A percentile compares a stretch with the other conserved stretches of the same genome.
Evolutionary conservation across 352 stramenopile species (phyloP).

Genomic region (Globisporangium cystogenes): DNA sequence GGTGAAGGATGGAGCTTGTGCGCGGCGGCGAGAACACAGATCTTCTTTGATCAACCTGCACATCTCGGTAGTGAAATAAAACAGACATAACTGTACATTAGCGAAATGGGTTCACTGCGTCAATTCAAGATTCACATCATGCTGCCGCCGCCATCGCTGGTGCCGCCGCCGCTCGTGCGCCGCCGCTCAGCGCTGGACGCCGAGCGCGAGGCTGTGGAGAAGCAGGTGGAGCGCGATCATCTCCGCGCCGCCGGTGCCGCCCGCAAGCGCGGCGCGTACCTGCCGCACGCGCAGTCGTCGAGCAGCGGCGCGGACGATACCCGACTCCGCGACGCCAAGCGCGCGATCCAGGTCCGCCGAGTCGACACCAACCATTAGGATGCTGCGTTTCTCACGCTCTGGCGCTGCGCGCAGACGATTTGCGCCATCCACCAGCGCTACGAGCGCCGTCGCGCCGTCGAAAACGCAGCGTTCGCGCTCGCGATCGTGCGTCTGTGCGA

Average conservation of each 20-base stretch:
- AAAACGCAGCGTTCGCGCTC: conserved; percentile 50
- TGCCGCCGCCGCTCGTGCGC: conserved; percentile 6
- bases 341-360: conserved; percentile 36
- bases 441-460: conserved; percentile 47
- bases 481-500: conserved; percentile 31
- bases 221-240: conserved; percentile 37
- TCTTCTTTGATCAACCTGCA: too few species aligned
- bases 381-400: not conserved
- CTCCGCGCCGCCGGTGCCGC: conserved; percentile 14
- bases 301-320: conserved; percentile 6
- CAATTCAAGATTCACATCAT: too few species aligned
- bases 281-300: conserved; percentile 19
- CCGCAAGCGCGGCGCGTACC: conserved; percentile 33
- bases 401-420: conserved; percentile 28
- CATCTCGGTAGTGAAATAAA: too few species aligned
- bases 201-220: conserved; percentile 43
- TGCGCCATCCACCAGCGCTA: conserved; percentile 60
- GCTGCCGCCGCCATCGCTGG: not conserved
- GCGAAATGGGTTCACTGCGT: too few species aligned
- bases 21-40: too few species aligned
- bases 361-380: too few species aligned
- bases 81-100: too few species aligned
- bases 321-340: conserved; percentile 46
- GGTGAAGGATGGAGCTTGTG: too few species aligned
- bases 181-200: conserved; percentile 36